phyloP scores from a whole-genome alignment of 78 protist species.

The Dictyostelium purpureum region DNA sequence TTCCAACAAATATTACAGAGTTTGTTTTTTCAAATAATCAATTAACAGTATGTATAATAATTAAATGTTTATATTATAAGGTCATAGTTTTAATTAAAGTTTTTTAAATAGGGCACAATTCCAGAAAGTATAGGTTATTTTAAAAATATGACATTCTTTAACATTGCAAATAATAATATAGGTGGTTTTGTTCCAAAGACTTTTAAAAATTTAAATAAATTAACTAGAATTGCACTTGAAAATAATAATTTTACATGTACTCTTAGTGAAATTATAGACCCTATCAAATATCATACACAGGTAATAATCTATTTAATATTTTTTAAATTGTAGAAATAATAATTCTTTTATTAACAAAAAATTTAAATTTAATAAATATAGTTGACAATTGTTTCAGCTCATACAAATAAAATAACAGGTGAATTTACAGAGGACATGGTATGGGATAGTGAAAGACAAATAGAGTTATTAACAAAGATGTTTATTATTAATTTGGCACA shows the following conservation, averaged over 20 bases:
- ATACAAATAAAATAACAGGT: slow-evolving; percentile 46
- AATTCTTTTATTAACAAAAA: background rate
- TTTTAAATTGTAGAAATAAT: too few relatives aligned
- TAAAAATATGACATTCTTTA: slow-evolving; percentile 7
- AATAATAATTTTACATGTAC: slow-evolving; percentile 44
- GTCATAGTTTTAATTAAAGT: too few relatives aligned
- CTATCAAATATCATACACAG: slow-evolving; percentile 11
- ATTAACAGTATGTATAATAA: too few relatives aligned
- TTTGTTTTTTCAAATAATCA: too few relatives aligned
- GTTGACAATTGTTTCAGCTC: slow-evolving; percentile 46
- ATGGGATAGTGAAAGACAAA: slow-evolving; percentile 48
- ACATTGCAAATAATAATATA: slow-evolving; percentile 25
- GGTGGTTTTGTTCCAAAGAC: slow-evolving; percentile 20
- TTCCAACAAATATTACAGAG: background rate
- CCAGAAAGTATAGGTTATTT: slow-evolving; percentile 41
- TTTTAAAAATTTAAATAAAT: background rate
- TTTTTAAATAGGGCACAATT: too few relatives aligned
- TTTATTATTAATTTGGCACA: slow-evolving; percentile 37
- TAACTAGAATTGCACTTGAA: slow-evolving; percentile 39
- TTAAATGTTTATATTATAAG: too few relatives aligned
- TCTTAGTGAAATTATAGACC: slow-evolving; percentile 33
- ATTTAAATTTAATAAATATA: background rate
- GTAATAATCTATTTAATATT: too few relatives aligned
- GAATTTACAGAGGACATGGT: slow-evolving; percentile 54
- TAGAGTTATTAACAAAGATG: slow-evolving; percentile 20